Evolutionary conservation across 2,329 filamentous ascomycete species (phyloP).

Genomic region (Dothideomycetes sp.): DNA sequence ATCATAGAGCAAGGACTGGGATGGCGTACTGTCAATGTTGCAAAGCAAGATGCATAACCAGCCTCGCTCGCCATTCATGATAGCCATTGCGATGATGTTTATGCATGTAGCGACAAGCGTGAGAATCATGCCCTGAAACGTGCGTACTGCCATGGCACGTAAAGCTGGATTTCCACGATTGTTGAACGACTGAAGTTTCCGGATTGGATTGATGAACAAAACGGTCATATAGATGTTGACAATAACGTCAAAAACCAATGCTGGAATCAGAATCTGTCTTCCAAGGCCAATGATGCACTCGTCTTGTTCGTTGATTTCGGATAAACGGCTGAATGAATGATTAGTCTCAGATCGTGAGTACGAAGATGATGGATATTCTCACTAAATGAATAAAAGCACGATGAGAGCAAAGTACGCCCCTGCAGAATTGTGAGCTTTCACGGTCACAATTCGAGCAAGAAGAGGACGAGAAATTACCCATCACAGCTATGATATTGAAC

Average conservation of each 20-base stretch:
- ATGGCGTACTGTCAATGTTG: conserved; percentile 2
- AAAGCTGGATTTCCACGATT: background rate
- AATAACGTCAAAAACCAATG: background rate
- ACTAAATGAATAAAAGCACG: conserved; percentile 1
- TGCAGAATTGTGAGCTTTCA: background rate
- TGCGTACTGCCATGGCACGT: conserved; percentile 4
- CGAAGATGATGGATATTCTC: background rate
- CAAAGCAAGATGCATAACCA: conserved; percentile 6
- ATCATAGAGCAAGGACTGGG: background rate
- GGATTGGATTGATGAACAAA: conserved; percentile 3
- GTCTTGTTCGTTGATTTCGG: background rate
- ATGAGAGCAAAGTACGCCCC: conserved; percentile 2
- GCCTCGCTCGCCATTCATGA: conserved; percentile 1
- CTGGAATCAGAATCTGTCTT: background rate
- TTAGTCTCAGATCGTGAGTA: background rate
- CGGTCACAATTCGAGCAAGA: too few relatives aligned
- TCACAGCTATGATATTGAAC: conserved; percentile 2
- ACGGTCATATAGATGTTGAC: conserved; percentile 3
- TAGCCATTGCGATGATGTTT: conserved; percentile 3
- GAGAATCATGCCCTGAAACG: conserved; percentile 1
- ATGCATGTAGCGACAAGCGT: background rate
- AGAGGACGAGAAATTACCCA: background rate
- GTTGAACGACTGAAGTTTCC: too few relatives aligned
- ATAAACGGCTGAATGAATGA: background rate
- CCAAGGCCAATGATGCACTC: conserved; percentile 5